Evolutionary conservation across 345 rosid genomes (phyloP).

Genomic region (Heritiera fomes): DNA sequence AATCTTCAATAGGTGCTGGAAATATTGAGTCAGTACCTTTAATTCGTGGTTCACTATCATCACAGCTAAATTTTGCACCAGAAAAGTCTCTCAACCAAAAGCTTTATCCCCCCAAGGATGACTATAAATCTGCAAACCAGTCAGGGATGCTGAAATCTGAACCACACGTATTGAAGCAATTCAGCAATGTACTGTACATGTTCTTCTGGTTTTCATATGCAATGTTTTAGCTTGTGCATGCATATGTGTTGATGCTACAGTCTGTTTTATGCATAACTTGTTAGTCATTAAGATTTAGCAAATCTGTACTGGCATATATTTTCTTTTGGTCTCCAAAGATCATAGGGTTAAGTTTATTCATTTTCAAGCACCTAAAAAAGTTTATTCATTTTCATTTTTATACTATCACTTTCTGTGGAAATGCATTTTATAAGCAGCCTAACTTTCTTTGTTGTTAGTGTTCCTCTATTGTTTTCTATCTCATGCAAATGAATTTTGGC

Average conservation of each 20-base stretch:
- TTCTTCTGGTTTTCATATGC: conserved; percentile 12
- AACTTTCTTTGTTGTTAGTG: neutral
- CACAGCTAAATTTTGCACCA: conserved; percentile 46
- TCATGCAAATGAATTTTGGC: neutral
- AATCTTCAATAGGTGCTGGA: conserved; percentile 37
- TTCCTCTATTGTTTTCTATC: conserved; percentile 1
- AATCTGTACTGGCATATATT: neutral
- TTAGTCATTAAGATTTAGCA: neutral
- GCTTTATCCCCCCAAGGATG: conserved; percentile 37
- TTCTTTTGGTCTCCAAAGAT: neutral
- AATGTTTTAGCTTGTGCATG: neutral
- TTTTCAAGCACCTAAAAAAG: neutral
- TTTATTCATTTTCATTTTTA: neutral
- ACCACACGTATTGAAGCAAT: conserved; percentile 65
- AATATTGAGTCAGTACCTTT: conserved; percentile 69
- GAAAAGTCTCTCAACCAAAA: conserved; percentile 51
- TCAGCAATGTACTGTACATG: conserved; percentile 60
- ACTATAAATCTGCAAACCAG: conserved; percentile 37
- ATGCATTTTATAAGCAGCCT: conserved; percentile 4
- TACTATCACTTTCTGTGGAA: neutral
- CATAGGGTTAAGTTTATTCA: neutral
- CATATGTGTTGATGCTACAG: neutral
- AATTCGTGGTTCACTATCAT: conserved; percentile 47
- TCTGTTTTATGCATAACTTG: neutral
- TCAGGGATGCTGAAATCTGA: conserved; percentile 47